A percentile compares a stretch with the other conserved stretches of the same genome.
Evolutionary conservation across 768 basidiomycete genomes (phyloP).

Genomic region (Boletus huronensis): DNA sequence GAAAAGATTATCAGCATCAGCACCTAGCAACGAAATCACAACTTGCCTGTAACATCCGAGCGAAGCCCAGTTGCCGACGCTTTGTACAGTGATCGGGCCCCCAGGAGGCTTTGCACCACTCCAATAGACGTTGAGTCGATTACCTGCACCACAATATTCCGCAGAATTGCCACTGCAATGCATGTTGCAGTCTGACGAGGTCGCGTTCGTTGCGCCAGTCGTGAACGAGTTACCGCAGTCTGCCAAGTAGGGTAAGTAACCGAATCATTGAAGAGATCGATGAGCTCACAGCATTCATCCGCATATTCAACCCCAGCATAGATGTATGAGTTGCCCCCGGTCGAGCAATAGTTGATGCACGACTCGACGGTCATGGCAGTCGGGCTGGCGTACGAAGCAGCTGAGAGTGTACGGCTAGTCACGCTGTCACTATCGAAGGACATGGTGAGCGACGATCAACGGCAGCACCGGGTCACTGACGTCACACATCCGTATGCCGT

Average conservation of each 20-base stretch:
- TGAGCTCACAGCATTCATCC: conserved; percentile 57
- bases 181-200: conserved; percentile 55
- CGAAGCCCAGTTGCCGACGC: conserved; percentile 61
- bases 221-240: conserved; percentile 62
- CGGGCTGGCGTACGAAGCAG: conserved; percentile 42
- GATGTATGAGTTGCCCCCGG: conserved; percentile 38
- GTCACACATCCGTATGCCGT: conserved; percentile 57
- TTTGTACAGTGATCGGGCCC: conserved; percentile 46
- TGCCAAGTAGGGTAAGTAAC: conserved; percentile 22
- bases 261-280: background rate
- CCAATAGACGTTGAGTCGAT: conserved; percentile 61
- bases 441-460: conserved; percentile 9
- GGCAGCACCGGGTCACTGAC: conserved; percentile 34
- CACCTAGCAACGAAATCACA: background rate
- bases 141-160: conserved; percentile 60
- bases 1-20: background rate
- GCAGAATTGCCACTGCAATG: conserved; percentile 55
- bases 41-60: conserved; percentile 73
- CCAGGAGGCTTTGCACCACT: no score
- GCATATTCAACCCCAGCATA: conserved; percentile 72
- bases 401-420: conserved; percentile 55
- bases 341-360: conserved; percentile 44
- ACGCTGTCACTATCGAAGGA: conserved; percentile 47
- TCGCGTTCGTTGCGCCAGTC: conserved; percentile 43
- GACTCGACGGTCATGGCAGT: conserved; percentile 60